A percentile compares a stretch with the other conserved stretches of the same genome.
These are phyloP conservation scores for Penicillium paxilli DNA, from an alignment of 495 filamentous ascomycete genomes.

Conservation along the genomic window DNA sequence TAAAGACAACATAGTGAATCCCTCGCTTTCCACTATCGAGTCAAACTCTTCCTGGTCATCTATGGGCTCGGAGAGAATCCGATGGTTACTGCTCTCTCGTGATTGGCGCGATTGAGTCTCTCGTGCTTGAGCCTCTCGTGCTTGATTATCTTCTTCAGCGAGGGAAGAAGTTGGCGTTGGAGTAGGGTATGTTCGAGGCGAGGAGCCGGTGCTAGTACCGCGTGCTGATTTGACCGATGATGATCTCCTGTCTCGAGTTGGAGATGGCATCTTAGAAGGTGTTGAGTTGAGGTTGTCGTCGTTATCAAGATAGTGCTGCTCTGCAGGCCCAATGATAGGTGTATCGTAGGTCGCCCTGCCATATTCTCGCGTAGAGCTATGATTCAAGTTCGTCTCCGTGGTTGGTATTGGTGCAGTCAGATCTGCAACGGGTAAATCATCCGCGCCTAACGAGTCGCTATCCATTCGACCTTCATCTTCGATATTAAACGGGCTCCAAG, in stretches of 20 bases:
- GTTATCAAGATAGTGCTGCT: conserved; percentile 29
- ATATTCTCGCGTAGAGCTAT: conserved; percentile 11
- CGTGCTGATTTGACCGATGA: conserved; percentile 34
- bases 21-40: conserved; percentile 60
- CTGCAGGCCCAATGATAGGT: conserved; percentile 29
- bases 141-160: conserved; percentile 35
- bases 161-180: conserved; percentile 43
- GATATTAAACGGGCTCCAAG: conserved; percentile 30
- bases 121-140: background rate
- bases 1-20: conserved; percentile 60
- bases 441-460: conserved; percentile 25
- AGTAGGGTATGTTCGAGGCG: conserved; percentile 41
- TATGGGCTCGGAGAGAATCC: conserved; percentile 21
- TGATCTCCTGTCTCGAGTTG: conserved; percentile 25
- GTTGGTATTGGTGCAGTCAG: conserved; percentile 16
- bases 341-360: conserved; percentile 30
- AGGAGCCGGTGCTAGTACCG: conserved; percentile 32
- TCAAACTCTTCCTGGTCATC: conserved; percentile 51
- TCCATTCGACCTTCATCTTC: conserved; percentile 26
- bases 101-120: background rate
- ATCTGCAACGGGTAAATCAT: conserved; percentile 24
- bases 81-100: background rate
- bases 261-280: conserved; percentile 44
- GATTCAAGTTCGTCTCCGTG: background rate
- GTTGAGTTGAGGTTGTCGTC: conserved; percentile 39